phyloP scores from a whole-genome alignment of 805 yeast genomes.

The Zygosaccharomyces bailii region DNA sequence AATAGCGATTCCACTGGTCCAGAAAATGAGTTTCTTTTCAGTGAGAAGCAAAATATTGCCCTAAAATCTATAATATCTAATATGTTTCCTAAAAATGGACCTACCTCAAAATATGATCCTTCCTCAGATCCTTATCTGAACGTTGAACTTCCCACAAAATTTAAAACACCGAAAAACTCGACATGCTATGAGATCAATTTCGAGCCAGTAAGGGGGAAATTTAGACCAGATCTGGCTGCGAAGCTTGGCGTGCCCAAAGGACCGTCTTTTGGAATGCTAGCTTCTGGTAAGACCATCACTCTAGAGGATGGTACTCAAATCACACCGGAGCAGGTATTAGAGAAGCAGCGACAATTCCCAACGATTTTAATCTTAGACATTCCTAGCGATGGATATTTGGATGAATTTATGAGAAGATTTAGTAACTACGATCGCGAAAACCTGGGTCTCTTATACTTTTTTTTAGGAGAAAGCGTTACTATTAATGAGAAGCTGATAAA shows the following conservation, averaged over 20 bases:
- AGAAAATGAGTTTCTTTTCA: constrained; percentile 6
- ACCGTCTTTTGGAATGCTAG: constrained; percentile 51
- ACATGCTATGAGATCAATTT: constrained; percentile 68
- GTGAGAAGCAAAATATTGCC: constrained; percentile 13
- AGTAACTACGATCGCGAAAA: constrained; percentile 23
- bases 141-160: constrained; percentile 34
- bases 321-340: constrained; percentile 69
- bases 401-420: constrained; percentile 34
- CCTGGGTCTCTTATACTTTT: constrained; percentile 64
- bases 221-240: constrained; percentile 60
- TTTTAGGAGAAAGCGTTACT: constrained; percentile 61
- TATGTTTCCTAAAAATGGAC: constrained; percentile 57
- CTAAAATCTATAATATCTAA: constrained; percentile 39
- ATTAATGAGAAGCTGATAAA: constrained; percentile 41
- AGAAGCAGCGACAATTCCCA: constrained; percentile 52
- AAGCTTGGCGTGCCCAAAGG: constrained; percentile 70
- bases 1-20: not conserved
- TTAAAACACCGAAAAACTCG: constrained; percentile 34
- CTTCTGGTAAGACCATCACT: constrained; percentile 56
- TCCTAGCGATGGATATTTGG: constrained; percentile 51
- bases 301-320: constrained; percentile 58
- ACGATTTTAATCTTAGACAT: constrained; percentile 70
- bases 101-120: constrained; percentile 37
- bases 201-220: constrained; percentile 71
- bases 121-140: constrained; percentile 37